These are phyloP conservation scores for Emergomyces africanus DNA, from an alignment of 2,329 filamentous ascomycete species.

Conservation along the genomic window DNA sequence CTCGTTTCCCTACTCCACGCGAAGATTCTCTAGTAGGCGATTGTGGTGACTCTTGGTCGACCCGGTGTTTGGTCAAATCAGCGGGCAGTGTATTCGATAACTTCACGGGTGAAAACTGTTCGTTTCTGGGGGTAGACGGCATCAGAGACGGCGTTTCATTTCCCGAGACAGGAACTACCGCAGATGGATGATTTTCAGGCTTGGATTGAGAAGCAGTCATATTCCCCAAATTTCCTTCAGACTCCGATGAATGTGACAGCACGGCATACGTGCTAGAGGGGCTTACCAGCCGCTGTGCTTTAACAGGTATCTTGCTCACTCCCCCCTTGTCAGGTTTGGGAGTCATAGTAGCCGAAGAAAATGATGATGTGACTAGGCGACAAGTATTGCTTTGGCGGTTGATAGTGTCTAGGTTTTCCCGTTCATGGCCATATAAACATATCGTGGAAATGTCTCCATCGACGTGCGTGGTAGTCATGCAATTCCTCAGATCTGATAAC, in stretches of 20 bases:
- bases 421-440: background rate
- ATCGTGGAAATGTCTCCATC: background rate
- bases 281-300: background rate
- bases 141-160: background rate
- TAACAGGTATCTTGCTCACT: constrained; percentile 2
- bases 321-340: background rate
- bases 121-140: background rate
- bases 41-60: background rate
- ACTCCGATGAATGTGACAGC: background rate
- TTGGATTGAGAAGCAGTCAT: background rate
- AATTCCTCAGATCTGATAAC: background rate
- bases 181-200: background rate
- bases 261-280: background rate
- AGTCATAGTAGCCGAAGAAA: background rate
- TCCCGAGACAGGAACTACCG: background rate
- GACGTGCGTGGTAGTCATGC: no score
- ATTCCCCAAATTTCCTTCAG: background rate
- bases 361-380: background rate
- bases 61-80: background rate
- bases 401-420: background rate
- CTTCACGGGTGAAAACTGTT: background rate
- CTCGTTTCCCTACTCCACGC: background rate
- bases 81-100: background rate
- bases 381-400: background rate
- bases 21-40: background rate